A percentile compares a stretch with the other conserved stretches of the same genome.
These are phyloP conservation scores for Remersonia thermophila DNA, from an alignment of 2,329 filamentous ascomycete species.

Conservation along the genomic window DNA sequence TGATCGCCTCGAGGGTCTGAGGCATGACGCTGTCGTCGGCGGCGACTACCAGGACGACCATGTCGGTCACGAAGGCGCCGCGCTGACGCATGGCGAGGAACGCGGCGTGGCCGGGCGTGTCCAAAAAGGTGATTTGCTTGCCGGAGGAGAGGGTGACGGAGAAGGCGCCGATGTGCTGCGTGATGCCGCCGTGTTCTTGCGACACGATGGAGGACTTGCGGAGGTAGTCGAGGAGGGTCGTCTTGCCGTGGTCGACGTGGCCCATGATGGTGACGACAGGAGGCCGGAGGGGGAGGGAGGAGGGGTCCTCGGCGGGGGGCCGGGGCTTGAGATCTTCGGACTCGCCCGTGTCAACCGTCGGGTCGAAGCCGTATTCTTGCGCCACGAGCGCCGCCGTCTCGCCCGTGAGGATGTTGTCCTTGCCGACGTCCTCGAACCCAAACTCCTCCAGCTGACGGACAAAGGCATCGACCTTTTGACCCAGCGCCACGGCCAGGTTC, in stretches of 20 bases:
- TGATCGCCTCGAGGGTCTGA: conserved; percentile 90
- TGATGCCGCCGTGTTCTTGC: conserved; percentile 90
- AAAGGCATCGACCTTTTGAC: conserved; percentile 59
- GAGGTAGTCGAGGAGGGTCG: conserved; percentile 85
- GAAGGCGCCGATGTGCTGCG: conserved; percentile 96
- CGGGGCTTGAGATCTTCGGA: conserved; percentile 58
- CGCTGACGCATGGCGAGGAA: conserved; percentile 93
- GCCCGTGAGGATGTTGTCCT: conserved; percentile 77
- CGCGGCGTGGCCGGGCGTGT: conserved; percentile 91
- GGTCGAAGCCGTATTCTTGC: conserved; percentile 85
- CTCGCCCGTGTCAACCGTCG: conserved; percentile 57
- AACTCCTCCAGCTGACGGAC: conserved; percentile 65
- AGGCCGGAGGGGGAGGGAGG: conserved; percentile 59
- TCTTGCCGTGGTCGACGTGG: conserved; percentile 97
- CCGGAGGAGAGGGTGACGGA: conserved; percentile 77
- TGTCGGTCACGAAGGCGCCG: conserved; percentile 91
- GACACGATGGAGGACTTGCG: conserved; percentile 87
- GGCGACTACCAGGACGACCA: conserved; percentile 89
- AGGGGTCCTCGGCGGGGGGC: conserved; percentile 55
- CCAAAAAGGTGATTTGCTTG: conserved; percentile 88
- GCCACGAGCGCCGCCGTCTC: conserved; percentile 85
- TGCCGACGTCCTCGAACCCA: conserved; percentile 75
- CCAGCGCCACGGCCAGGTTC: conserved; percentile 64
- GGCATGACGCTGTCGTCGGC: conserved; percentile 97
- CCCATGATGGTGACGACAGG: conserved; percentile 99